Evolutionary conservation across 2,329 filamentous ascomycete species (phyloP), one percentile per base, ranked within the genome.

Genomic region (Colletotrichum eleusines): DNA sequence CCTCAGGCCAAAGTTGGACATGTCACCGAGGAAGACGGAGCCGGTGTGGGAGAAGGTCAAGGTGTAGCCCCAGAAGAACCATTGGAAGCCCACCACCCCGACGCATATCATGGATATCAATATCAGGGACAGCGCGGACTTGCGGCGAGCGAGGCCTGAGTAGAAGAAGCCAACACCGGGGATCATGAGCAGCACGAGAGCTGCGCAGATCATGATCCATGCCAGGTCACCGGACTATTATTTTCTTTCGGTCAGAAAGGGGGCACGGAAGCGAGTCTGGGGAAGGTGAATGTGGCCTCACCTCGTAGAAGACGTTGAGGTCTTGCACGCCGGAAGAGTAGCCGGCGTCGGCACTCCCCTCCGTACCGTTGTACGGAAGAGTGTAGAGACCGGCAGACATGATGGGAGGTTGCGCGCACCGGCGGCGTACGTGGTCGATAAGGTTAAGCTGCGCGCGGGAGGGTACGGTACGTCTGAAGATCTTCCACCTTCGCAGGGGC

Each of bases 21-120:
- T 86, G 74, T 94, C 88, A 55, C 94, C 94, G 72, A 97, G 91
- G 84, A 90, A 97, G 74, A 86, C 86, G 75, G 91, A 92, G 69
- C 93, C 93, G 28, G 89, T 89, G 81, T 94, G 93, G 8, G 93
- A 94, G 81, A 97, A 97, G 73, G 93, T 88, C 63, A 97, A 84
- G 14, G 92, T 95, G 81, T 95, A 97, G 58, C 94, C 94, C 94
- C 94, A 97, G 85, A 97, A 95, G 85, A 97, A 97, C 94, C 94
- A 97, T 79, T 97, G 94, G 82, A 97, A 97, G 60, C 90, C 91
- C 72, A 94, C 89, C 74, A 97, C 89, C 14, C 89, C 92, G 5
- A 92, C 89, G 20, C 93, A 91, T 84, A 97, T 91, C 84, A 97
- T 88, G 18, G 93, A 93, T 5, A 97, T 87, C 87, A 93, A 95